phyloP scores from a whole-genome alignment of 2,329 filamentous ascomycete species.

The Rhynchosporium secalis region DNA sequence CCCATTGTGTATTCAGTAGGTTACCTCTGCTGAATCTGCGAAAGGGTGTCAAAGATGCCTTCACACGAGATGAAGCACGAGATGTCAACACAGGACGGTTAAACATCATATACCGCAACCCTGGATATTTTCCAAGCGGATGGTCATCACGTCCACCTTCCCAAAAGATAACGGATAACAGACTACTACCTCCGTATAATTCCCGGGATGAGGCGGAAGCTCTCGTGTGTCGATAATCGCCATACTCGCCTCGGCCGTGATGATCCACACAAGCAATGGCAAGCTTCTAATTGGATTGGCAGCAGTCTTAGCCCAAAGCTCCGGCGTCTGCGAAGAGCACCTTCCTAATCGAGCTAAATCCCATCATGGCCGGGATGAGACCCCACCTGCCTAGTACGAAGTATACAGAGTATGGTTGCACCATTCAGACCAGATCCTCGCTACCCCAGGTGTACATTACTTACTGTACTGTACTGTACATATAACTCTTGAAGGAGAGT shows the following conservation, averaged over 20 bases:
- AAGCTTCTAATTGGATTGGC: constrained; percentile 4
- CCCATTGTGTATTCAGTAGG: constrained; percentile 7
- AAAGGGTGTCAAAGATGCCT: background rate
- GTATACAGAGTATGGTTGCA: background rate
- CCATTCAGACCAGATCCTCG: constrained; percentile 7
- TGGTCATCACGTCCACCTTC: constrained; percentile 11
- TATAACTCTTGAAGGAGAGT: too few relatives aligned
- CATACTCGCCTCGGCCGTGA: background rate
- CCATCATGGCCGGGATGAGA: constrained; percentile 6
- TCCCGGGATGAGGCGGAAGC: background rate
- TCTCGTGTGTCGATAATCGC: background rate
- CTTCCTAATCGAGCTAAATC: constrained; percentile 11
- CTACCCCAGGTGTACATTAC: background rate
- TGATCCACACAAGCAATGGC: constrained; percentile 3
- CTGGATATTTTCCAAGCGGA: background rate
- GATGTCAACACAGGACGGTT: background rate
- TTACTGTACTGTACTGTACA: too few relatives aligned
- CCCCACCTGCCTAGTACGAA: background rate
- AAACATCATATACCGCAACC: constrained; percentile 4
- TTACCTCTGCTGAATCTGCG: constrained; percentile 2
- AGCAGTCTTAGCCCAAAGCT: constrained; percentile 8
- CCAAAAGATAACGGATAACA: background rate
- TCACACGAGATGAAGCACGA: background rate
- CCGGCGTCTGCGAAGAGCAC: constrained; percentile 5
- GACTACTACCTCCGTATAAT: background rate